Base-by-base conservation (phyloP, 306 rosid species). In the Begonia fuchsioides region DNA sequence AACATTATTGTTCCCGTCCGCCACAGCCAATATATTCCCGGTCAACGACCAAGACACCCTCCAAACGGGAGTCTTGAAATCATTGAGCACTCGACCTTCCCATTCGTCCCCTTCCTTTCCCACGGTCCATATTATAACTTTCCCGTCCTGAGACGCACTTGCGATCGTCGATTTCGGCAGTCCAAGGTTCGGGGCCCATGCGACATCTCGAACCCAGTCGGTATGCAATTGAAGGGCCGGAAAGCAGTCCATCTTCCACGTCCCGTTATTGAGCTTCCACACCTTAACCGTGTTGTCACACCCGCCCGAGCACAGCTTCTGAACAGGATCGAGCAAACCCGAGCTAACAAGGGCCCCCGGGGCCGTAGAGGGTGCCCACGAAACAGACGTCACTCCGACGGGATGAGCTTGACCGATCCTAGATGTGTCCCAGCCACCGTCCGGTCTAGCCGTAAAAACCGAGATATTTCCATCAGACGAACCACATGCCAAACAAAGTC, bases 151-250 rank as follows among this genome's bases (percentile, higher is more conserved):
- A 0, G 93, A 85, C 14, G 93, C 82, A 11, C 95, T 81, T 12
- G 93, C 87, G 57, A 85, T 76, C 0, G 93, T 81, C 11, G 95
- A 85, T 62, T 85, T 85, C 0, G 95, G 95, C 17, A 81, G 85
- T 14, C 95, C 95, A 68, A 85, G 74, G 67, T 78, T 85, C 11
- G 95, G 87, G 1, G 95, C 95, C 95, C 95, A 85, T 7, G 95
- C 93, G 48, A 85, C 87, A 52, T 81, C 93, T 51, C 87, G 74
- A 55, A 81, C 95, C 87, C 93, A 81, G 78, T 85, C 95, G 15
- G 62, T 62, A 45, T 85, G 95, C 93, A 71, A 81, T 16, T 78
- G 75, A 71, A 81, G 87, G 47, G 95, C 85, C 26, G 95, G 93
- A 62, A 76, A 85, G 72, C 93, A 84, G 51, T 84, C 95, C 92